Percentiles rank a stretch among this genome's conserved stretches.
phyloP scores from a whole-genome alignment of 257 asterid species.

The Gardenia jasminoides region DNA sequence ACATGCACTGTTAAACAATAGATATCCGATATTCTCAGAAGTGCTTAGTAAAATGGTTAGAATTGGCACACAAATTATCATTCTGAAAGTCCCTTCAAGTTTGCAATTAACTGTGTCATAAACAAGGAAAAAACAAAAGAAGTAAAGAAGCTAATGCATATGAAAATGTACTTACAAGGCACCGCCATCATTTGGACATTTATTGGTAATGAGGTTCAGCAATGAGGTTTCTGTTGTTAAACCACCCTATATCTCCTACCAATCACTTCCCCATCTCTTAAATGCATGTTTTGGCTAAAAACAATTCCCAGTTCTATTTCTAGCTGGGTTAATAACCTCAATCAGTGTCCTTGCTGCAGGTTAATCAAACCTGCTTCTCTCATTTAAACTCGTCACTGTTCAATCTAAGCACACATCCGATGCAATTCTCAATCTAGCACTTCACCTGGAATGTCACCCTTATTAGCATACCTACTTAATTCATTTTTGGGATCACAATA shows the following conservation, averaged over 20 bases:
- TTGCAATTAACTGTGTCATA: not conserved
- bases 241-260: not conserved
- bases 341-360: not conserved
- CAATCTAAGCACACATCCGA: not conserved
- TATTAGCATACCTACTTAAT: not conserved
- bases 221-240: not conserved
- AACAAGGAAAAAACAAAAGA: not conserved
- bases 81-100: not conserved
- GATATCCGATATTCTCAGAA: not conserved
- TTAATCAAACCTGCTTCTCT: not conserved
- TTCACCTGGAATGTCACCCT: not conserved
- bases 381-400: not conserved
- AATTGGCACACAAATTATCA: not conserved
- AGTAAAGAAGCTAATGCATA: not conserved
- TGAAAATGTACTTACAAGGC: not conserved
- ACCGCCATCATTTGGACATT: not conserved
- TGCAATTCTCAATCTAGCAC: not conserved
- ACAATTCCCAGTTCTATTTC: not conserved
- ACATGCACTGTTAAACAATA: not conserved
- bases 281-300: not conserved
- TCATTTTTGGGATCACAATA: not conserved
- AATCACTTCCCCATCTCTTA: not conserved
- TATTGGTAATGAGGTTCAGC: not conserved
- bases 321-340: not conserved
- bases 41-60: not conserved